Conservation (phyloP, 75 land plant genomes). For the Cryptomeria japonica region DNA sequence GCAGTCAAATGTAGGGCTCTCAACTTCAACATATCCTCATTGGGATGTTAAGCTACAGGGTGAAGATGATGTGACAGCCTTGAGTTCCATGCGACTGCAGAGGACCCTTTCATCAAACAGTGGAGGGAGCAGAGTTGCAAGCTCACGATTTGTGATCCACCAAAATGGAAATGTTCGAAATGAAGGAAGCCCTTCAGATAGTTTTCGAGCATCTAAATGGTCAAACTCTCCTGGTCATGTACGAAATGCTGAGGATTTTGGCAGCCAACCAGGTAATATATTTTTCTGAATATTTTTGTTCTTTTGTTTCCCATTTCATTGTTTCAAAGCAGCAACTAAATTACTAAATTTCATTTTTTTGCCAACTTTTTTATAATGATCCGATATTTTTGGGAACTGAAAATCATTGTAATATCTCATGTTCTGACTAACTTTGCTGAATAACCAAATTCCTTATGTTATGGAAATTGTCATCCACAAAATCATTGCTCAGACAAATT, state of each 20-base stretch:
- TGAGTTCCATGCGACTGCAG: constrained; percentile 2
- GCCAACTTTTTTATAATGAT: neutral
- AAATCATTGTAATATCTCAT: neutral
- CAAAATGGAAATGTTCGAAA: constrained; percentile 2
- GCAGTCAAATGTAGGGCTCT: constrained; percentile 2
- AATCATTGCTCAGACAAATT: neutral
- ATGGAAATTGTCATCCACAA: neutral
- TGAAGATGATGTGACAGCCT: constrained; percentile 9
- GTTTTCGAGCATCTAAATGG: neutral
- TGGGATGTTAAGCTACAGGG: constrained; percentile 8
- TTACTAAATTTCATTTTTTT: neutral
- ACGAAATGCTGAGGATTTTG: constrained; percentile 3
- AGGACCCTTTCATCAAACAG: constrained; percentile 7
- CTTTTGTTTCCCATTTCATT: neutral
- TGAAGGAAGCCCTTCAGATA: constrained; percentile 13
- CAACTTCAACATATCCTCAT: neutral
- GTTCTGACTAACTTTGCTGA: neutral
- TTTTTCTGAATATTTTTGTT: neutral
- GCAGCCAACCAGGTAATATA: neutral
- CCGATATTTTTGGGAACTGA: neutral
- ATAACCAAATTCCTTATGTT: neutral
- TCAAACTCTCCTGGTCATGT: neutral
- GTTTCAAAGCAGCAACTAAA: neutral
- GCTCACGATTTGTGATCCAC: neutral
- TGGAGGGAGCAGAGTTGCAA: constrained; percentile 7